phyloP scores from a whole-genome alignment of 257 asterid genomes.

The Cynanchum wilfordii region DNA sequence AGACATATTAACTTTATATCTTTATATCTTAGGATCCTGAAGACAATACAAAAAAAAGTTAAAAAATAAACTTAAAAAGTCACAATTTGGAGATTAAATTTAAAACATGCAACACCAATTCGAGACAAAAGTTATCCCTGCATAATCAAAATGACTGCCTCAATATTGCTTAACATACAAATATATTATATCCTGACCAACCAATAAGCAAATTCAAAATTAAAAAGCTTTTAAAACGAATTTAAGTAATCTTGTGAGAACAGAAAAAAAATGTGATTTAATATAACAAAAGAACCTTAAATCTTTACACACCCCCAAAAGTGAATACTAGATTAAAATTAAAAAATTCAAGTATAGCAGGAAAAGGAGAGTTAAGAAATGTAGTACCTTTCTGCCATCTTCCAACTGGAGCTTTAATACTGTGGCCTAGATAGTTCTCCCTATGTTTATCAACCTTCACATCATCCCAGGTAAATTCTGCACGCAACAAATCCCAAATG shows the following conservation, averaged over 20 bases:
- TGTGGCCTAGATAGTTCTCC: conserved; percentile 92
- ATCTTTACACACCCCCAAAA: background rate
- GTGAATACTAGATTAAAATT: background rate
- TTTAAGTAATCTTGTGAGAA: background rate
- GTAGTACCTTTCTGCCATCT: conserved; percentile 97
- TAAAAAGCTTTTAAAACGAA: background rate
- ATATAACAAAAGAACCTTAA: background rate
- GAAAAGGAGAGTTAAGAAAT: background rate
- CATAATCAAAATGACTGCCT: background rate
- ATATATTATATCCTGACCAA: background rate
- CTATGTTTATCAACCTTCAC: conserved; percentile 94
- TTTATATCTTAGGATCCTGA: background rate
- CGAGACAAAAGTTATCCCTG: background rate
- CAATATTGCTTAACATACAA: background rate
- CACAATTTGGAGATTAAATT: background rate
- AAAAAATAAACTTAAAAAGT: background rate
- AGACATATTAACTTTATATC: background rate
- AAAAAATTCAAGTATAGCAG: background rate
- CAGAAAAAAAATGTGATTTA: background rate
- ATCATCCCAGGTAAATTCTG: conserved; percentile 98
- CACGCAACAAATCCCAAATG: conserved; percentile 7
- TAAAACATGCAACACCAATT: background rate
- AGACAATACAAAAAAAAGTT: background rate
- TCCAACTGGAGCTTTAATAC: conserved; percentile 95
- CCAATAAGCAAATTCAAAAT: background rate